These are phyloP conservation scores for Diplogelasinospora grovesii DNA, from an alignment of 495 filamentous ascomycete genomes.

Conservation along the genomic window DNA sequence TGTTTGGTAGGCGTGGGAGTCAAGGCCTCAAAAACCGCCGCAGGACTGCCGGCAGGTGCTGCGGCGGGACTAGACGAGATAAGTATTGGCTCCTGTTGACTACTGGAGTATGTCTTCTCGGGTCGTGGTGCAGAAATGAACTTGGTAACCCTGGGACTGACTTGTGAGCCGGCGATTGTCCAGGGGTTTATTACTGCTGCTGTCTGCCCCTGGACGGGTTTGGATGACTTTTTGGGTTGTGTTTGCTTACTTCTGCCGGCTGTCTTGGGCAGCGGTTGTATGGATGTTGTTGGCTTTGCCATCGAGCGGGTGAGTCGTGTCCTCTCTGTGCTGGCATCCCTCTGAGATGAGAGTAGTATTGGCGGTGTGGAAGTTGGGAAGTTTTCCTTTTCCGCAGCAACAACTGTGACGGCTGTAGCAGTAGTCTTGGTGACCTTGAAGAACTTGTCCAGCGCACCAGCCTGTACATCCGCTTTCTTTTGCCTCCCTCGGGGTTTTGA, in stretches of 20 bases:
- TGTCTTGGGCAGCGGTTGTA: slow-evolving; percentile 9
- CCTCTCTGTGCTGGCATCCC: not conserved
- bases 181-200: slow-evolving; percentile 32
- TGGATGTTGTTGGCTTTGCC: slow-evolving; percentile 6
- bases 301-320: not conserved
- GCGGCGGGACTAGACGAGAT: slow-evolving; percentile 38
- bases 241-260: slow-evolving; percentile 28
- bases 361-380: too few species aligned
- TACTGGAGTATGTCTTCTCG: slow-evolving; percentile 2
- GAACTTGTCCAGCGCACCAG: slow-evolving; percentile 30
- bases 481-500: slow-evolving; percentile 12
- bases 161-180: slow-evolving; percentile 37
- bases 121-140: slow-evolving; percentile 6
- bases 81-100: slow-evolving; percentile 29
- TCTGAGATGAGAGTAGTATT: too few species aligned
- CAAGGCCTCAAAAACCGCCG: too few species aligned
- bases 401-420: too few species aligned
- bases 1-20: slow-evolving; percentile 5
- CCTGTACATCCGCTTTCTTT: slow-evolving; percentile 20
- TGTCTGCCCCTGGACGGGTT: slow-evolving; percentile 13
- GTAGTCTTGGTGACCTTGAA: slow-evolving; percentile 32
- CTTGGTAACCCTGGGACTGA: slow-evolving; percentile 25
- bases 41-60: too few species aligned
- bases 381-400: too few species aligned
- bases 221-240: slow-evolving; percentile 23